Conservation (phyloP, 345 rosid genomes). For the Eucalyptus brandiana region DNA sequence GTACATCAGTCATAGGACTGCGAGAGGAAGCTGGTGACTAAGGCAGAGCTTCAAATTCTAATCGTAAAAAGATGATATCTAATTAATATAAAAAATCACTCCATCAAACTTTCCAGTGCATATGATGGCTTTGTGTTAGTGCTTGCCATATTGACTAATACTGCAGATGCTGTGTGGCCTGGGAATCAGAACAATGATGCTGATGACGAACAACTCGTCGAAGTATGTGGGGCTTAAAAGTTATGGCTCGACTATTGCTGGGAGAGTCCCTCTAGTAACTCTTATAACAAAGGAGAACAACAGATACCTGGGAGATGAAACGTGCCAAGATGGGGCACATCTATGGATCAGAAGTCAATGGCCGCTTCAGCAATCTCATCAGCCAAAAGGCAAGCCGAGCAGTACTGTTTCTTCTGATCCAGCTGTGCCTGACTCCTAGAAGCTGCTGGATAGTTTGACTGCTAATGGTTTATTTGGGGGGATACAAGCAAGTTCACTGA, state of each 20-base stretch:
- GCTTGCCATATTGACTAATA: background rate
- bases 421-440: background rate
- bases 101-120: background rate
- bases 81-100: background rate
- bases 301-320: conserved; percentile 72
- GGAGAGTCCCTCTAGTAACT: conserved; percentile 63
- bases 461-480: no score
- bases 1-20: background rate
- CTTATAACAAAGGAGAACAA: no score
- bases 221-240: conserved; percentile 48
- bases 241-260: conserved; percentile 55
- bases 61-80: background rate
- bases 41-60: background rate
- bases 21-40: background rate
- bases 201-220: conserved; percentile 72
- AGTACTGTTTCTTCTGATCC: background rate
- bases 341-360: conserved; percentile 32
- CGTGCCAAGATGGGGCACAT: conserved; percentile 70
- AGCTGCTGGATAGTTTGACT: no score
- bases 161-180: conserved; percentile 60
- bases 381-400: background rate
- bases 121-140: background rate
- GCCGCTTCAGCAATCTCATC: conserved; percentile 9
- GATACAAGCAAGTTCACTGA: no score
- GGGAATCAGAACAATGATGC: conserved; percentile 77